Conservation (phyloP, 108 stramenopile genomes). For the Phaeodactylum tricornutum region DNA sequence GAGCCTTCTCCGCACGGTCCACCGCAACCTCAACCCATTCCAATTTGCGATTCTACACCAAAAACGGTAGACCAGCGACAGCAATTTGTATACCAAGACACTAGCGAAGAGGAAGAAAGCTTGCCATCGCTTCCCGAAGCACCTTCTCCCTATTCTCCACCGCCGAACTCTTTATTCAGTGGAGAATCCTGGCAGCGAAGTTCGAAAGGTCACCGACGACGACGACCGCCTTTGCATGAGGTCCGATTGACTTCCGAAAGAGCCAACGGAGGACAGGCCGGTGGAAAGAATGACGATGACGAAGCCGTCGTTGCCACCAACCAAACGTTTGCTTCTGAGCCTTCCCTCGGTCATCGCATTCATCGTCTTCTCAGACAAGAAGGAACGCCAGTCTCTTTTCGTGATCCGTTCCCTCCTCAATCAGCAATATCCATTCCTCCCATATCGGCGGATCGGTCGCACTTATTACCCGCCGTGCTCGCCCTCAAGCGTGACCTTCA, state of each 20-base stretch:
- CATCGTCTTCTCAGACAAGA: neutral
- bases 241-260: too few relatives aligned
- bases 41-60: neutral
- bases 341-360: neutral
- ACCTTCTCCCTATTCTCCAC: neutral
- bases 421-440: too few relatives aligned
- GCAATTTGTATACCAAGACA: neutral
- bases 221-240: too few relatives aligned
- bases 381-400: too few relatives aligned
- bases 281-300: neutral
- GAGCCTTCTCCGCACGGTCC: neutral
- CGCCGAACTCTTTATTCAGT: neutral
- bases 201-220: neutral
- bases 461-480: neutral
- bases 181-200: neutral
- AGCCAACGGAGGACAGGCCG: neutral
- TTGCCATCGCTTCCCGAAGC: too few relatives aligned
- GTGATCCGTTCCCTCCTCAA: neutral
- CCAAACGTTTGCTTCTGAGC: neutral
- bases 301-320: neutral
- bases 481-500: neutral
- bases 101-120: too few relatives aligned
- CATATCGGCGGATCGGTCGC: neutral
- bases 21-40: neutral
- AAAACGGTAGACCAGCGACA: neutral